Evolutionary conservation across 768 basidiomycete species (phyloP).

Genomic region (Exsudoporus frostii): DNA sequence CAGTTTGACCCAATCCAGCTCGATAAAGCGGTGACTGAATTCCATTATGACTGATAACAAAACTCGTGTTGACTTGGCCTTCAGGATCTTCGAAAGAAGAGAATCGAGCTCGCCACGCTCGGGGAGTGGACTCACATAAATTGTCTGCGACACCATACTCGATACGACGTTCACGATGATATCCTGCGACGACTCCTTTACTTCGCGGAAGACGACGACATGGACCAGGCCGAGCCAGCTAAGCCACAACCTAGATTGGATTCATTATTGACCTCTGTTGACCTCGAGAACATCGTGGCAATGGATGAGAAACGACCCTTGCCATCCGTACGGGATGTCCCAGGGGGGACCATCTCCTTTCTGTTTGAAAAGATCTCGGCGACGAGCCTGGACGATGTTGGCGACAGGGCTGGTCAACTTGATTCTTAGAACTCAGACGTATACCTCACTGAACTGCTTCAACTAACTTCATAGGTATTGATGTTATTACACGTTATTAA

Average conservation of each 20-base stretch:
- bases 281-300: constrained; percentile 44
- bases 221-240: constrained; percentile 4
- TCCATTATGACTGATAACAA: not conserved
- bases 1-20: constrained; percentile 48
- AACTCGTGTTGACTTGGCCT: not conserved
- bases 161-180: constrained; percentile 58
- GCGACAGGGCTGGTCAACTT: not conserved
- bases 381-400: constrained; percentile 6
- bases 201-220: constrained; percentile 16
- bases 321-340: constrained; percentile 43
- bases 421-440: not conserved
- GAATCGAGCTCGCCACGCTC: constrained; percentile 63
- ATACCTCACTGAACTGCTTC: not conserved
- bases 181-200: constrained; percentile 52
- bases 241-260: constrained; percentile 28
- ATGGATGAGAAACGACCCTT: constrained; percentile 34
- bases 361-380: constrained; percentile 62
- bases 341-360: constrained; percentile 72
- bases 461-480: not conserved
- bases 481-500: constrained; percentile 4
- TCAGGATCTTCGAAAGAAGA: constrained; percentile 68
- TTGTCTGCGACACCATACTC: constrained; percentile 49
- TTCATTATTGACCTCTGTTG: constrained; percentile 41
- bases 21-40: constrained; percentile 45
- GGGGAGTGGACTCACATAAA: constrained; percentile 86